Evolutionary conservation across 805 yeast species (phyloP).

Genomic region (Saccharomycopsis javanensis): DNA sequence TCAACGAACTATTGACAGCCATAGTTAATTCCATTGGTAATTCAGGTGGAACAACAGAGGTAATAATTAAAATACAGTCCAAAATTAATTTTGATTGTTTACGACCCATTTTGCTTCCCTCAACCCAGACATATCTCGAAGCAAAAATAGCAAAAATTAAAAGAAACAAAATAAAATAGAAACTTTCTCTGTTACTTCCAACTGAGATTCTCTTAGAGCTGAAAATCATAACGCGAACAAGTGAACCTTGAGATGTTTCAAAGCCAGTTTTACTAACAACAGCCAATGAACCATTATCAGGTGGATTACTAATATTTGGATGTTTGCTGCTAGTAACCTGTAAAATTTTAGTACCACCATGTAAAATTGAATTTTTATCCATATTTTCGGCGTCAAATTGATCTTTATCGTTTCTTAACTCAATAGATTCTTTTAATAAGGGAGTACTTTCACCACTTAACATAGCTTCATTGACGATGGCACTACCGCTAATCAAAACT

Average conservation of each 20-base stretch:
- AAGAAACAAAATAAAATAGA: constrained; percentile 83
- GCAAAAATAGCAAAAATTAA: constrained; percentile 90
- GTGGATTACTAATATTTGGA: constrained; percentile 46
- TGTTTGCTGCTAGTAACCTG: constrained; percentile 59
- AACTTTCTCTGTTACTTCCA: constrained; percentile 80
- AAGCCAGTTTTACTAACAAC: constrained; percentile 91
- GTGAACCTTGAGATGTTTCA: constrained; percentile 95
- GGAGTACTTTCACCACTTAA: constrained; percentile 98
- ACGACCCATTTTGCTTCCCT: constrained; percentile 94
- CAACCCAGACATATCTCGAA: constrained; percentile 96
- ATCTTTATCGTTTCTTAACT: constrained; percentile 68
- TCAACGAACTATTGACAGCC: constrained; percentile 91
- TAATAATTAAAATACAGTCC: constrained; percentile 91
- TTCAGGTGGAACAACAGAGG: constrained; percentile 98
- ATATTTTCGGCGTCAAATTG: constrained; percentile 63
- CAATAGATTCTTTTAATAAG: constrained; percentile 81
- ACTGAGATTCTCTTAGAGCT: constrained; percentile 94
- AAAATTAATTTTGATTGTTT: constrained; percentile 85
- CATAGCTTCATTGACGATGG: constrained; percentile 98
- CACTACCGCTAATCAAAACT: constrained; percentile 76
- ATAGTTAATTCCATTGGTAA: constrained; percentile 97
- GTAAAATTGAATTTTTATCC: constrained; percentile 81
- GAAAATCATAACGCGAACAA: constrained; percentile 95
- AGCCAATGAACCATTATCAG: constrained; percentile 90
- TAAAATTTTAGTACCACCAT: constrained; percentile 93